Evolutionary conservation across 306 rosid species (phyloP).

Genomic region (Castanea sativa): DNA sequence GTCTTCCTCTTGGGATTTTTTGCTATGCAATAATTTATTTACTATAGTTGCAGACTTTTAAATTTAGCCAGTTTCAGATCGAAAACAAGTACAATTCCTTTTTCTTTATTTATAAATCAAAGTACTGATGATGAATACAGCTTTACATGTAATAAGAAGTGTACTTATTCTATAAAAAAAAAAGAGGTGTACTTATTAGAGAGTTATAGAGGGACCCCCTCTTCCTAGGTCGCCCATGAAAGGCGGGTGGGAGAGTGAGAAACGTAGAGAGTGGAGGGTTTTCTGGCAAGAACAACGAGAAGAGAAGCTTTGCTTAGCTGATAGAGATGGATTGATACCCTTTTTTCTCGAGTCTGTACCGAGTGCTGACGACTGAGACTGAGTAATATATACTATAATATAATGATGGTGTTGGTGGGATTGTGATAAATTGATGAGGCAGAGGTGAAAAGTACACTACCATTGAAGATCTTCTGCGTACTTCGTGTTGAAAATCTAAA

Average conservation of each 20-base stretch:
- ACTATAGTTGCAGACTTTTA: too few relatives aligned
- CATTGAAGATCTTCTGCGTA: neutral
- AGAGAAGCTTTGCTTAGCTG: too few relatives aligned
- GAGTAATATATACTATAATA: too few relatives aligned
- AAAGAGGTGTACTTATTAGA: neutral
- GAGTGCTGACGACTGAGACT: neutral
- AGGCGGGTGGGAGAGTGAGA: conserved; percentile 16
- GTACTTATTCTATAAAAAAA: neutral
- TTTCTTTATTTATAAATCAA: too few relatives aligned
- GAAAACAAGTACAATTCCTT: too few relatives aligned
- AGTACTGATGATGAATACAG: neutral
- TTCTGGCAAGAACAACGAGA: neutral
- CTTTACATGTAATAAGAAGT: neutral
- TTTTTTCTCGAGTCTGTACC: neutral
- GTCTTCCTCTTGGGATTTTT: too few relatives aligned
- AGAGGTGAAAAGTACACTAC: neutral
- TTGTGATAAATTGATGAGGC: neutral
- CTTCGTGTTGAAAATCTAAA: neutral
- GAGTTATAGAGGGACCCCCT: neutral
- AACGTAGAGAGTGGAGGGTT: neutral
- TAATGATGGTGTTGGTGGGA: neutral
- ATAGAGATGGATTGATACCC: neutral
- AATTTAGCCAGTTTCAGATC: too few relatives aligned
- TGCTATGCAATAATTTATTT: too few relatives aligned
- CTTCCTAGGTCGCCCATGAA: conserved; percentile 7